A percentile compares a stretch with the other conserved stretches of the same genome.
phyloP scores from a whole-genome alignment of 305 asterid species.

The Rubia tinctorum region DNA sequence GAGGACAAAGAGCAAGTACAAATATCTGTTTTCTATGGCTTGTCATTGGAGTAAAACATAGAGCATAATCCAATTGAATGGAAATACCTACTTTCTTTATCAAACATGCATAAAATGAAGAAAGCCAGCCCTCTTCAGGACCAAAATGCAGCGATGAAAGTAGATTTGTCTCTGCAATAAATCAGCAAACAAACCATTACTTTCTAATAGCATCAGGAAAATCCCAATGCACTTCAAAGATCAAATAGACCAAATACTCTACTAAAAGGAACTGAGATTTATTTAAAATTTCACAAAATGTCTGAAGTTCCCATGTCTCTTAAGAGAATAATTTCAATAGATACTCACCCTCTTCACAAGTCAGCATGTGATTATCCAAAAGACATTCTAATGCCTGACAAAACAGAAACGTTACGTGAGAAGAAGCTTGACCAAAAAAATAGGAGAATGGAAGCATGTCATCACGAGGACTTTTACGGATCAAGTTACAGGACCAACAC shows the following conservation, averaged over 20 bases:
- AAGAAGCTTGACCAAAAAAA: neutral
- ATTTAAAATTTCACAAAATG: neutral
- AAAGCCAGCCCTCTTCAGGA: constrained; percentile 93
- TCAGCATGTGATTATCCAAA: constrained; percentile 94
- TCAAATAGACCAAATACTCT: neutral
- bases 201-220: neutral
- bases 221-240: neutral
- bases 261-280: neutral
- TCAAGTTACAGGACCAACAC: neutral
- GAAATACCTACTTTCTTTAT: constrained; percentile 67
- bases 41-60: constrained; percentile 1
- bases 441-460: neutral
- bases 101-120: constrained; percentile 93
- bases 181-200: constrained; percentile 5
- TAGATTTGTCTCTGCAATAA: constrained; percentile 60
- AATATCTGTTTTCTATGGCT: neutral
- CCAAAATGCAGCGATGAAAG: constrained; percentile 72
- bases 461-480: neutral
- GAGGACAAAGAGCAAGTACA: neutral
- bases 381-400: constrained; percentile 97
- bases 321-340: constrained; percentile 4
- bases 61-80: constrained; percentile 1
- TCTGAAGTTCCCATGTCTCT: neutral
- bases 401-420: constrained; percentile 16
- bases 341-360: constrained; percentile 81